phyloP scores from a whole-genome alignment of 192 early-diverging fungal species.

The Spizellomyces punctatus region DNA sequence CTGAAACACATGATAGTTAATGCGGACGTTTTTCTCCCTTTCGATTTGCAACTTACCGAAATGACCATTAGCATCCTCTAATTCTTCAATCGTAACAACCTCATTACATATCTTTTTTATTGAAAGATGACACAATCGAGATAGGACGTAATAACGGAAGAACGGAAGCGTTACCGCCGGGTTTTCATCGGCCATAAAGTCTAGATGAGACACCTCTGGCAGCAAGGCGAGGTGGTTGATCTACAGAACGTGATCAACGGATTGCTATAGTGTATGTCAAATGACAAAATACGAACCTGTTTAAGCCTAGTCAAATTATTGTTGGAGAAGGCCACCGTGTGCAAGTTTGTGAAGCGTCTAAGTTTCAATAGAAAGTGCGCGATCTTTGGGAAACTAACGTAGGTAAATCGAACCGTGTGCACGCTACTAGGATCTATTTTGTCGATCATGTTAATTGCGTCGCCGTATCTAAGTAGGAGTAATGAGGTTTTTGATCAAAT shows the following conservation, averaged over 20 bases:
- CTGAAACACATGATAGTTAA: slow-evolving; percentile 6
- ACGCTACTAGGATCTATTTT: slow-evolving; percentile 25
- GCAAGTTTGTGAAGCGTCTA: slow-evolving; percentile 26
- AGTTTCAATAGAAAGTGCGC: slow-evolving; percentile 14
- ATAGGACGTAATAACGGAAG: slow-evolving; percentile 39
- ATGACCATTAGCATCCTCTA: slow-evolving; percentile 21
- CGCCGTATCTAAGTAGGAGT: slow-evolving; percentile 25
- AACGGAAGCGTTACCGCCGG: slow-evolving; percentile 21
- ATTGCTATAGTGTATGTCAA: neutral
- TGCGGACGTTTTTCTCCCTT: neutral
- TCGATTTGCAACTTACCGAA: slow-evolving; percentile 30
- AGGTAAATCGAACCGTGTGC: slow-evolving; percentile 22
- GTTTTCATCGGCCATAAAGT: slow-evolving; percentile 34
- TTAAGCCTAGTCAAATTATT: slow-evolving; percentile 38
- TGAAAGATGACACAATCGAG: slow-evolving; percentile 31
- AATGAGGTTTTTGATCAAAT: too few relatives aligned
- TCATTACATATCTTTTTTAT: slow-evolving; percentile 31
- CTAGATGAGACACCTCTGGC: slow-evolving; percentile 18
- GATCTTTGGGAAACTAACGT: slow-evolving; percentile 29
- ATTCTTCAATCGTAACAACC: slow-evolving; percentile 17
- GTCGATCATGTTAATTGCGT: slow-evolving; percentile 30
- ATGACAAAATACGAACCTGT: slow-evolving; percentile 16
- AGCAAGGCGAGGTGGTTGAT: slow-evolving; percentile 28
- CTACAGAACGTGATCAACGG: slow-evolving; percentile 12
- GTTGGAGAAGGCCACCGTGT: slow-evolving; percentile 24